Conservation (phyloP, 2,329 filamentous ascomycete species). For the Alternaria alternata region DNA sequence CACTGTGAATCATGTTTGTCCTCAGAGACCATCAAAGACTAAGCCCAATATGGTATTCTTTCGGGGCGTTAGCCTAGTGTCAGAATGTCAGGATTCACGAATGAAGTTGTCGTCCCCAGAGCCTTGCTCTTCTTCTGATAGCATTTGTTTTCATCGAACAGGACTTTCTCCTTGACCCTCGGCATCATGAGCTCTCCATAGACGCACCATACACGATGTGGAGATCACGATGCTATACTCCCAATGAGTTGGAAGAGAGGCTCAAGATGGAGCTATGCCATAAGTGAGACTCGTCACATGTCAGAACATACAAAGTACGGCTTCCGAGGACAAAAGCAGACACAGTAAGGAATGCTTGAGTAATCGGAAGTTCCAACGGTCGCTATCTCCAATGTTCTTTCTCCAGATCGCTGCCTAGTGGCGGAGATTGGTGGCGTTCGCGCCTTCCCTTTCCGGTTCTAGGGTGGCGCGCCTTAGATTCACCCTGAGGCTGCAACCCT, state of each 20-base stretch:
- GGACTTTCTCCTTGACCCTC: not conserved
- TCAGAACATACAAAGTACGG: not conserved
- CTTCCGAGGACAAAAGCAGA: not conserved
- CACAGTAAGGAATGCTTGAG: not conserved
- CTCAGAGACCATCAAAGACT: too few relatives aligned
- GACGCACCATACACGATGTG: not conserved
- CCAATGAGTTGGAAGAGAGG: not conserved
- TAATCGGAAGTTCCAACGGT: not conserved
- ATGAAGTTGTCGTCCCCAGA: not conserved
- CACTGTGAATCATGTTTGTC: not conserved
- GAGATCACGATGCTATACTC: not conserved
- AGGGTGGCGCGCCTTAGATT: not conserved
- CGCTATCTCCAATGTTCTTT: not conserved
- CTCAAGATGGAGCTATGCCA: not conserved
- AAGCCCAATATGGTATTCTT: not conserved
- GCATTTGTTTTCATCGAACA: not conserved
- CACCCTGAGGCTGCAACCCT: not conserved
- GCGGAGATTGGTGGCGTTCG: not conserved
- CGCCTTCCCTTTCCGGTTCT: not conserved
- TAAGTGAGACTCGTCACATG: not conserved
- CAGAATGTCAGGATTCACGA: not conserved
- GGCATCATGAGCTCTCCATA: not conserved
- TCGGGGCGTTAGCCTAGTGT: not conserved
- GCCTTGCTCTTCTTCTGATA: not conserved
- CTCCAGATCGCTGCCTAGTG: conserved; percentile 1